Evolutionary conservation across 768 basidiomycete species (phyloP).

Genomic region (Podaxis sp.): DNA sequence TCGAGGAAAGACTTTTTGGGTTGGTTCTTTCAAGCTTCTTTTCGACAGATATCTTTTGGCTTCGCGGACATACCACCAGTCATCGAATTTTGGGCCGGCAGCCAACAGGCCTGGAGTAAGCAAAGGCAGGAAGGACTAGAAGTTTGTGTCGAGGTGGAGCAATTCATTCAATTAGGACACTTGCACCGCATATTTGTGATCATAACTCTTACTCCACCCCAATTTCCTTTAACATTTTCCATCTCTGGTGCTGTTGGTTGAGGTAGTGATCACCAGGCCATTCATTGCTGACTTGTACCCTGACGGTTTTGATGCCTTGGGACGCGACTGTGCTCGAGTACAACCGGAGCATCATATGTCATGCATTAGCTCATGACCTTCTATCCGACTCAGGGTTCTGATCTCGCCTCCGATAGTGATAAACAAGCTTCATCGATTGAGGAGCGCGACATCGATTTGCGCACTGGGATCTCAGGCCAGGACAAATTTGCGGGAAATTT

Average conservation of each 20-base stretch:
- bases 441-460: background rate
- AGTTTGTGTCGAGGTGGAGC: background rate
- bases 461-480: background rate
- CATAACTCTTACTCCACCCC: slow-evolving; percentile 2
- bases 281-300: background rate
- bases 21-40: background rate
- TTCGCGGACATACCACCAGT: background rate
- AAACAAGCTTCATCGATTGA: background rate
- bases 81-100: background rate
- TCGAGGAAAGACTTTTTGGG: background rate
- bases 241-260: background rate
- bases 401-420: background rate
- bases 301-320: background rate
- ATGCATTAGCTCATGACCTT: background rate
- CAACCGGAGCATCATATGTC: background rate
- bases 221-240: background rate
- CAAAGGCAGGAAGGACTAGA: too few species aligned
- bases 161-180: background rate
- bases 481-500: background rate
- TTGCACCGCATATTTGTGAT: background rate
- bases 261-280: background rate
- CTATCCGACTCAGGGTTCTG: background rate
- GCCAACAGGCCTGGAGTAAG: background rate
- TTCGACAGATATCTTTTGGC: too few species aligned
- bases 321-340: background rate